Percentiles rank a stretch among this genome's conserved stretches.
Conservation (phyloP, 1,284 basidiomycete genomes). For the Volvariella volvacea region DNA sequence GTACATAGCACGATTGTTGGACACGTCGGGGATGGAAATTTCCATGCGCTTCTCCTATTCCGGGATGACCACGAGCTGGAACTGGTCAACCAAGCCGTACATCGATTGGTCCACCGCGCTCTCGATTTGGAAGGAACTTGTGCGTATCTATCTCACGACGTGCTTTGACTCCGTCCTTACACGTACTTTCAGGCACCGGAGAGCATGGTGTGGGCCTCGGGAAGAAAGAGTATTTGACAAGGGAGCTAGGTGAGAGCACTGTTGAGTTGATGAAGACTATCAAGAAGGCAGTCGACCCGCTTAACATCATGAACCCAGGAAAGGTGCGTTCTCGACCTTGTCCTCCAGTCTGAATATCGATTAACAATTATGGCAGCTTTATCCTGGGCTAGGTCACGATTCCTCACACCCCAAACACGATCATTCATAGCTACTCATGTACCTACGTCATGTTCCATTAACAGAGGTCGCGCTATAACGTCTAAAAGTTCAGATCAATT, state of each 20-base stretch:
- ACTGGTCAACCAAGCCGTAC: slow-evolving; percentile 51
- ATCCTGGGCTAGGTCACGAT: slow-evolving; percentile 5
- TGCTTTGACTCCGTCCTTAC: not conserved
- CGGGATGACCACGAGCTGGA: slow-evolving; percentile 52
- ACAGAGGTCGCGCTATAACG: too few species aligned
- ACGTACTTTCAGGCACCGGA: slow-evolving; percentile 35
- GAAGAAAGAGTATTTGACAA: slow-evolving; percentile 65
- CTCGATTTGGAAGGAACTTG: slow-evolving; percentile 70
- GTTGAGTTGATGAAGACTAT: slow-evolving; percentile 77
- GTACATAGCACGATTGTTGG: slow-evolving; percentile 73
- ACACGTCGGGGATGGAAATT: slow-evolving; percentile 84
- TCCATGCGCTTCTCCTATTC: slow-evolving; percentile 69
- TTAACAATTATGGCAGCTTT: too few species aligned
- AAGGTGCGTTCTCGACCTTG: slow-evolving; percentile 39
- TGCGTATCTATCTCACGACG: slow-evolving; percentile 22
- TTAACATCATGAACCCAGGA: slow-evolving; percentile 76
- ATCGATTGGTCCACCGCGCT: slow-evolving; percentile 63
- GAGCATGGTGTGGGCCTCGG: slow-evolving; percentile 66
- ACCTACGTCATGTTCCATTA: too few species aligned
- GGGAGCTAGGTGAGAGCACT: slow-evolving; percentile 74
- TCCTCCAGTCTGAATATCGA: too few species aligned
- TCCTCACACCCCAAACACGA: not conserved
- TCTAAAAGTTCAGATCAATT: too few species aligned
- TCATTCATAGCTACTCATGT: not conserved
- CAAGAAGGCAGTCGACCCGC: slow-evolving; percentile 70